A percentile compares a stretch with the other conserved stretches of the same genome.
Evolutionary conservation across 805 yeast genomes (phyloP).

Genomic region (Wickerhamomyces ciferrii): DNA sequence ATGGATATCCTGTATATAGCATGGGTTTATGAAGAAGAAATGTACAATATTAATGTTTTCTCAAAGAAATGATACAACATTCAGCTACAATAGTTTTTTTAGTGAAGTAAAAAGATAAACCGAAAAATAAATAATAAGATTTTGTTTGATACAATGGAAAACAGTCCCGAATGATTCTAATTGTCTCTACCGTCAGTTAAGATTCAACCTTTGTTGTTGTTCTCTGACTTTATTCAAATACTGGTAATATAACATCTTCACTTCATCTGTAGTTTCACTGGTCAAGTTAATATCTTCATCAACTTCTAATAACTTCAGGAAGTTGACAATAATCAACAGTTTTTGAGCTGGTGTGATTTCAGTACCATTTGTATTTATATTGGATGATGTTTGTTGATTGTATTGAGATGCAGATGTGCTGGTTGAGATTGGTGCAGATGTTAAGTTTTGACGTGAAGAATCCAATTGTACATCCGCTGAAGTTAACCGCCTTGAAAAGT

Average conservation of each 20-base stretch:
- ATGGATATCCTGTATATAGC: not conserved
- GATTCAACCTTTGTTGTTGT: not conserved
- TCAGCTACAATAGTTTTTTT: not conserved
- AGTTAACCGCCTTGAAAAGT: not conserved
- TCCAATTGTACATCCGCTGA: not conserved
- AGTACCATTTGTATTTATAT: not conserved
- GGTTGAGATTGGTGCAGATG: not conserved
- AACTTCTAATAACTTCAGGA: slow-evolving; percentile 7
- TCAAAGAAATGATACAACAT: no score
- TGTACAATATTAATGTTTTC: not conserved
- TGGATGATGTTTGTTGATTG: not conserved
- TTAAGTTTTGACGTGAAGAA: not conserved
- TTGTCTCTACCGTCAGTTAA: not conserved
- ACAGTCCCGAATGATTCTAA: no score
- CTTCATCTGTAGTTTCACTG: slow-evolving; percentile 3
- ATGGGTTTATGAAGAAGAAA: not conserved
- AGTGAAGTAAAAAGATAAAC: no score
- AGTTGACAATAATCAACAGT: slow-evolving; percentile 5
- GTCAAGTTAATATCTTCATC: slow-evolving; percentile 4
- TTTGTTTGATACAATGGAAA: no score
- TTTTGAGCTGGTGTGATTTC: slow-evolving; percentile 2
- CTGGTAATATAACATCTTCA: slow-evolving; percentile 1
- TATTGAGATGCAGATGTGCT: not conserved
- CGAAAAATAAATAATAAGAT: no score
- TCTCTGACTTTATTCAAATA: slow-evolving; percentile 1